Evolutionary conservation across 345 rosid genomes (phyloP), one percentile per base, ranked within the genome.

Genomic region (Gossypium thurberi): DNA sequence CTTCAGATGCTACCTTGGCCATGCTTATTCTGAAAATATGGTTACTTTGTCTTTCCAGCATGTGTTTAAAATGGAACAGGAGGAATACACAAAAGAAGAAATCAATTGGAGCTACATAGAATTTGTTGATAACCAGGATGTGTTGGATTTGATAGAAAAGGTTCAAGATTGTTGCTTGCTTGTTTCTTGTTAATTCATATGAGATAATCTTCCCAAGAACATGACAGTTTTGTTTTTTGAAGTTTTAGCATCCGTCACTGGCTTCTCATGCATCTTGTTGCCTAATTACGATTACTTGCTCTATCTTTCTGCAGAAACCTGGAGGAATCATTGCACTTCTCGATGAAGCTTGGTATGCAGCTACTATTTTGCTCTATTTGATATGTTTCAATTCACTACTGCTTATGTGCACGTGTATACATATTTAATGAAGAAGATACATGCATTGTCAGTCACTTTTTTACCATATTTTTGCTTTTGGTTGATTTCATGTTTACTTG

Each of bases 21-120:
- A 59, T 58, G 18, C 66, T 70, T 69, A 48, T 60, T 72, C 80
- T 82, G 62, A 71, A 20, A 43, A 44, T 65, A 73, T 76, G 64
- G 52, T 69, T 43, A 64, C 78, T 81, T 47, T 72, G 23, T 74
- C 18, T 64, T 76, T 82, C 78, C 94, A 95, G 98, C 97, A 95
- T 79, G 99, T 95, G 76, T 95, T 95, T 81, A 95, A 95, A 87
- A 95, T 91, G 99, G 99, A 95, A 81, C 99, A 95, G 78, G 98
- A 95, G 81, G 99, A 95, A 76, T 95, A 95, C 78, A 91, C 98
- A 20, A 95, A 91, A 80, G 99, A 95, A 80, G 98, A 93, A 88
- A 95, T 95, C 81, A 86, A 95, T 46, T 95, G 99, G 99, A 95
- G 98, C 88, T 95, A 95, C 86, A 95, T 95, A 81, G 99, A 95